Base-by-base conservation (phyloP, 2,329 filamentous ascomycete genomes). In the Cercospora sp. region DNA sequence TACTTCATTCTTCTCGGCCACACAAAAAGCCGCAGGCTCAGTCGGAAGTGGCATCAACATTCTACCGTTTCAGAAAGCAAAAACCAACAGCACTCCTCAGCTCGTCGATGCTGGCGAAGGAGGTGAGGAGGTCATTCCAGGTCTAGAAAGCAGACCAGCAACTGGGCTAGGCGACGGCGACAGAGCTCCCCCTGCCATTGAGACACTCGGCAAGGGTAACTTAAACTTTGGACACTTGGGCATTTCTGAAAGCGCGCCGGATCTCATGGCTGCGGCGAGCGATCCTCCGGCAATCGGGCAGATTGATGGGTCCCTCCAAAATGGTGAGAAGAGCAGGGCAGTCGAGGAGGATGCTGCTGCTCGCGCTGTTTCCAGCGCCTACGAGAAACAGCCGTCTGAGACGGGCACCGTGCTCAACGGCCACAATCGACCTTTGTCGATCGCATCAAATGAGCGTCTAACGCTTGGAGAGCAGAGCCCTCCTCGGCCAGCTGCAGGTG, bases 211-310 rank as follows among this genome's bases (percentile, higher is more conserved):
- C 12, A 89, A 88, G 75, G 95, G 95, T 5, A 92, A 97, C 76
- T 83, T 99, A 59, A 97, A 92, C 78, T 85, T 98, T 66, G 93
- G 92, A 75, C 92, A 97, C 76, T 84, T 98, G 51, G 94, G 94
- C 36, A 91, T 98, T 65, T 80, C 85, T 10, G 82, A 83, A 13
- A 85, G 82, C 74, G 79, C 86, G n/a, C 79, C 84, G 60, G 89
- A 86, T 33, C 86, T 88, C 3, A 84, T 86, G 73, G 82, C 86
- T n/a, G 86, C 83, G 9, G 55, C 61, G 86, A 60, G 23, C 18
- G 68, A 65, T 63, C n/a, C 26, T 20, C 28, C 65, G 3, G 30
- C 60, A 12, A n/a, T 26, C 6, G 53, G 40, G 42, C 69, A 68
- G 20, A 3, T 58, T 23, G 65, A 69, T 61, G 63, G 60, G 18